Evolutionary conservation across 306 rosid genomes (phyloP).

Genomic region (Boehmeria nivea): DNA sequence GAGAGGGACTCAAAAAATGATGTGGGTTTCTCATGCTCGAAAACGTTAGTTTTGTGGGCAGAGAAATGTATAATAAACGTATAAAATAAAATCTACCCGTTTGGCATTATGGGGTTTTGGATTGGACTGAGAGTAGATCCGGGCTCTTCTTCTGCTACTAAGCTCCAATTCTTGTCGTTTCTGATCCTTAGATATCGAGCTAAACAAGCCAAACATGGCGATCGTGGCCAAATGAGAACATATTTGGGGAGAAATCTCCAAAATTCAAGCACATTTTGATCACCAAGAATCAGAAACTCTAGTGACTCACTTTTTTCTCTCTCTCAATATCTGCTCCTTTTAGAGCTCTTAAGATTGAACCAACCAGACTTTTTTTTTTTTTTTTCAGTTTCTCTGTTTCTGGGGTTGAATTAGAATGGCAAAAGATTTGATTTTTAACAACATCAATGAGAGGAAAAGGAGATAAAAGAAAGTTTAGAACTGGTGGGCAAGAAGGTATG

Average conservation of each 20-base stretch:
- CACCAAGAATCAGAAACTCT: slow-evolving; percentile 19
- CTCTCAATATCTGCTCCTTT: too few species aligned
- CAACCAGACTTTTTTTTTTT: too few species aligned
- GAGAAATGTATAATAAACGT: not conserved
- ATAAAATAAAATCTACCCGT: slow-evolving; percentile 39
- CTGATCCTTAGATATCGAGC: slow-evolving; percentile 17
- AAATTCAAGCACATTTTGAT: slow-evolving; percentile 22
- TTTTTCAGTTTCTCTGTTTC: slow-evolving; percentile 15
- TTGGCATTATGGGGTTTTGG: slow-evolving; percentile 58
- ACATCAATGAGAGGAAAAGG: not conserved
- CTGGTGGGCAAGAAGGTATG: slow-evolving; percentile 33
- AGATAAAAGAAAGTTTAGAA: slow-evolving; percentile 9
- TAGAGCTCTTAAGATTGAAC: too few species aligned
- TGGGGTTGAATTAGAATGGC: slow-evolving; percentile 28
- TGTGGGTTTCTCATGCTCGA: slow-evolving; percentile 79
- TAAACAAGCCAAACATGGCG: slow-evolving; percentile 23
- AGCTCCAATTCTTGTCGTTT: too few species aligned
- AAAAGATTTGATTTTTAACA: slow-evolving; percentile 36
- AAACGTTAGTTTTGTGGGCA: slow-evolving; percentile 18
- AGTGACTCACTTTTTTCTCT: slow-evolving; percentile 27
- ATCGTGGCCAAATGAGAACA: slow-evolving; percentile 36
- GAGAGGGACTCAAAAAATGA: slow-evolving; percentile 52
- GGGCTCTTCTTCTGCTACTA: slow-evolving; percentile 29
- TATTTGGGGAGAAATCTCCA: slow-evolving; percentile 24
- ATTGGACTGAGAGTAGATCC: slow-evolving; percentile 26